Percentiles rank a stretch among this genome's conserved stretches.
Conservation (phyloP, 1,139 yeast species). For the Debaryomyces sp. region DNA sequence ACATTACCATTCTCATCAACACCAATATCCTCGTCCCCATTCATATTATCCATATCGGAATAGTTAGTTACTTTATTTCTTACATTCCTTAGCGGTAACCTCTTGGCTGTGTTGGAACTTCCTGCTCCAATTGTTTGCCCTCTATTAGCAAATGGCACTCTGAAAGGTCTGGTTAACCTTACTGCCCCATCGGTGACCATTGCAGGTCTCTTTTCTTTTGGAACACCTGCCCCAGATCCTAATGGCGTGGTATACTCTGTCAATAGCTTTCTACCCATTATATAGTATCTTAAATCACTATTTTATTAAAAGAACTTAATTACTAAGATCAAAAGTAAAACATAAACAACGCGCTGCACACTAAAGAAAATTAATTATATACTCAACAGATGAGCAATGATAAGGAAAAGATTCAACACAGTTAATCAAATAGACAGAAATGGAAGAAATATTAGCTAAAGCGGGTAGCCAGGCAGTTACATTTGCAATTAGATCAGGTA, state of each 20-base stretch:
- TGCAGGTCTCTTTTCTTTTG: slow-evolving; percentile 45
- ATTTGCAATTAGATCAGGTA: slow-evolving; percentile 78
- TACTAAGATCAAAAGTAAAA: slow-evolving; percentile 6
- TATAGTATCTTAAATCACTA: neutral
- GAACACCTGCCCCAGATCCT: slow-evolving; percentile 50
- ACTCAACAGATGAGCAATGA: slow-evolving; percentile 5
- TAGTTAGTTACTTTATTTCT: slow-evolving; percentile 33
- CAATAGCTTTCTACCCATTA: slow-evolving; percentile 39
- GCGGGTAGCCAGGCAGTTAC: slow-evolving; percentile 83
- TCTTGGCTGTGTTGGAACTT: slow-evolving; percentile 16
- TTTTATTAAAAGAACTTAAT: neutral
- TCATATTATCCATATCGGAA: slow-evolving; percentile 24
- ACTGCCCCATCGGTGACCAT: slow-evolving; percentile 37
- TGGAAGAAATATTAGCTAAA: slow-evolving; percentile 51
- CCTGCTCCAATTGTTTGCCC: slow-evolving; percentile 16
- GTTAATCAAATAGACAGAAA: slow-evolving; percentile 12
- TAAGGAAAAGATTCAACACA: neutral
- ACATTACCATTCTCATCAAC: slow-evolving; percentile 32
- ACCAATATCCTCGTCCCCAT: slow-evolving; percentile 18
- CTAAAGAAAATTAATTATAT: neutral
- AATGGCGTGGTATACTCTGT: slow-evolving; percentile 46
- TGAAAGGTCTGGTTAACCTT: slow-evolving; percentile 44
- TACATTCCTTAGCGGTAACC: slow-evolving; percentile 28
- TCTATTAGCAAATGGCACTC: slow-evolving; percentile 42
- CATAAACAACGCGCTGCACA: slow-evolving; percentile 5